Conservation (phyloP, 129 eudicot genomes). For the Erigeron canadensis region DNA sequence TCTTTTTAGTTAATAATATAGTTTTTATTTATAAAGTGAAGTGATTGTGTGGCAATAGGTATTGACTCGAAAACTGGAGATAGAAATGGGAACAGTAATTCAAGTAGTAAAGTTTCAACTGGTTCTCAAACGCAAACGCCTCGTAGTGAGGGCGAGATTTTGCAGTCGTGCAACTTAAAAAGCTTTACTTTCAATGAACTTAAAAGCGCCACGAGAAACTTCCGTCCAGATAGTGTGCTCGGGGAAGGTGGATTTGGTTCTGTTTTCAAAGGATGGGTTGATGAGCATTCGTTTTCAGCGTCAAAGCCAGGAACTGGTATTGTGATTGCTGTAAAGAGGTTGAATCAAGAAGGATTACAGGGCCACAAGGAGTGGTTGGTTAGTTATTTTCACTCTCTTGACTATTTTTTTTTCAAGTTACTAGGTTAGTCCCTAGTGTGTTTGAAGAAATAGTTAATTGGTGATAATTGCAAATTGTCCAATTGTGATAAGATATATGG, state of each 20-base stretch:
- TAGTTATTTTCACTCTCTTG: slow-evolving; percentile 31
- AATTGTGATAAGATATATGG: no score
- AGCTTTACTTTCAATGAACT: slow-evolving; percentile 66
- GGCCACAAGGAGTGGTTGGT: slow-evolving; percentile 95
- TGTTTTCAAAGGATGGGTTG: slow-evolving; percentile 87
- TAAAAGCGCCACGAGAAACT: slow-evolving; percentile 63
- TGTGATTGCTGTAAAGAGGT: slow-evolving; percentile 74
- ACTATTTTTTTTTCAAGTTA: neutral
- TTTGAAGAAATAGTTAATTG: neutral
- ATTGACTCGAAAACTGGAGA: slow-evolving; percentile 49
- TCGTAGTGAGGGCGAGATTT: slow-evolving; percentile 77
- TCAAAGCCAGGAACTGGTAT: slow-evolving; percentile 66
- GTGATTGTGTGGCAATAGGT: slow-evolving; percentile 26
- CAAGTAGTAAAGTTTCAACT: slow-evolving; percentile 57
- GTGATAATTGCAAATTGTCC: no score
- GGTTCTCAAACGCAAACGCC: slow-evolving; percentile 57
- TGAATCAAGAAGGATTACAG: slow-evolving; percentile 82
- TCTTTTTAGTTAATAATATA: neutral
- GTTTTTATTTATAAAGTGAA: neutral
- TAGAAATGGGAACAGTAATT: slow-evolving; percentile 50
- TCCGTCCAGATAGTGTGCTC: slow-evolving; percentile 74
- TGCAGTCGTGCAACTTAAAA: slow-evolving; percentile 65
- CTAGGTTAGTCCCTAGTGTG: neutral
- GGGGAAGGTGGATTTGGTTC: slow-evolving; percentile 94
- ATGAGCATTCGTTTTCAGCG: slow-evolving; percentile 66